phyloP scores from a whole-genome alignment of 78 protist species.

The Salpingoeca rosetta region DNA sequence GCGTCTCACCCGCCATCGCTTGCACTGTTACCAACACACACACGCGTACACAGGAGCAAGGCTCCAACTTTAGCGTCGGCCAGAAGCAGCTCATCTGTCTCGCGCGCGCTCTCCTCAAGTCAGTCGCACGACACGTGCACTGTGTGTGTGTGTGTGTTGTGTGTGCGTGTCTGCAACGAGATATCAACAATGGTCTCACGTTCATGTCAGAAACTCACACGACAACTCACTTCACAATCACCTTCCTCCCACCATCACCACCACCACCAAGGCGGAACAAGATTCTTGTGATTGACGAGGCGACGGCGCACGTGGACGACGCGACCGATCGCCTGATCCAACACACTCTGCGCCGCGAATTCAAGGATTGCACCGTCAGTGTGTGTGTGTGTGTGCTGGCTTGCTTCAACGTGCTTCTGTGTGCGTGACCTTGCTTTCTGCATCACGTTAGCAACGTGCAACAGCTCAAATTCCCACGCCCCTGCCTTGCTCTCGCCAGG shows the following conservation, averaged over 20 bases:
- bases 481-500: no score
- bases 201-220: no score
- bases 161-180: no score
- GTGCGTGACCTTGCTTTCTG: not conserved
- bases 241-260: conserved; percentile 20
- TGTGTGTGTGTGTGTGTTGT: no score
- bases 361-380: conserved; percentile 52
- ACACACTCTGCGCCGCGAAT: conserved; percentile 18
- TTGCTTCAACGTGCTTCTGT: not conserved
- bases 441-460: no score
- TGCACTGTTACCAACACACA: no score
- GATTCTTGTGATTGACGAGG: conserved; percentile 42
- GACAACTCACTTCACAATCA: no score
- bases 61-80: conserved; percentile 57
- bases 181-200: no score
- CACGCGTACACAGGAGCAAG: no score
- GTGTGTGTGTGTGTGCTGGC: not conserved
- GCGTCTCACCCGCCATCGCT: no score
- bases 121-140: no score
- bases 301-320: conserved; percentile 30
- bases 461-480: no score
- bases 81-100: conserved; percentile 87
- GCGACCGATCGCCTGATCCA: conserved; percentile 6
- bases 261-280: conserved; percentile 38
- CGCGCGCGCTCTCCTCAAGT: conserved; percentile 87